A percentile compares a stretch with the other conserved stretches of the same genome.
Conservation (phyloP, 345 rosid species). For the Aegle marmelos region DNA sequence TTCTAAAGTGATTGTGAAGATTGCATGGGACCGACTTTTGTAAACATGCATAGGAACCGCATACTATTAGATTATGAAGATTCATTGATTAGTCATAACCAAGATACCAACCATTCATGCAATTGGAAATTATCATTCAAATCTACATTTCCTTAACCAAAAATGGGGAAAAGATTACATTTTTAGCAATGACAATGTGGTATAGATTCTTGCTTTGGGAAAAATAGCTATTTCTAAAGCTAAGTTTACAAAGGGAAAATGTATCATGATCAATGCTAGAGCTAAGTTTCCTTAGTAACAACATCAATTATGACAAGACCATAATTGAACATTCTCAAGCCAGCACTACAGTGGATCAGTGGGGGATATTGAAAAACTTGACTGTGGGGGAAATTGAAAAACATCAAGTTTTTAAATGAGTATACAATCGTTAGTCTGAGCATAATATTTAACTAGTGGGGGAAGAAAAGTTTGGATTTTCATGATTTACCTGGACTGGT, state of each 20-base stretch:
- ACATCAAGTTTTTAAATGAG: neutral
- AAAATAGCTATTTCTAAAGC: neutral
- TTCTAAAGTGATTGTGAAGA: slow-evolving; percentile 85
- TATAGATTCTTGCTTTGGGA: neutral
- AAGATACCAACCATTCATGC: slow-evolving; percentile 9
- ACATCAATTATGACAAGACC: neutral
- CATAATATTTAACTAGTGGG: neutral
- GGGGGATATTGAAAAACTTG: neutral
- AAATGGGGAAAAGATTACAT: neutral
- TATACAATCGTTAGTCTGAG: neutral
- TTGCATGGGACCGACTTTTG: slow-evolving; percentile 87
- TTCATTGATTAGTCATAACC: slow-evolving; percentile 5
- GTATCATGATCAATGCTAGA: neutral
- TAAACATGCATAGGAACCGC: slow-evolving; percentile 34
- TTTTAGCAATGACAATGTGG: slow-evolving; percentile 6
- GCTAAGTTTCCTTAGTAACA: neutral
- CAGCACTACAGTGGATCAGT: neutral
- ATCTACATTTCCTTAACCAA: neutral
- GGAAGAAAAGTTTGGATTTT: neutral
- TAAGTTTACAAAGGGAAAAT: neutral
- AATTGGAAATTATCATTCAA: slow-evolving; percentile 4
- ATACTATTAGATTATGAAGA: slow-evolving; percentile 24
- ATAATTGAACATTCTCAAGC: neutral
- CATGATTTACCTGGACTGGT: slow-evolving; percentile 61
- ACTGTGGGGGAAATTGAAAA: neutral